These are phyloP conservation scores for Podospora pseudoanserina DNA, from an alignment of 495 filamentous ascomycete genomes.

Conservation along the genomic window DNA sequence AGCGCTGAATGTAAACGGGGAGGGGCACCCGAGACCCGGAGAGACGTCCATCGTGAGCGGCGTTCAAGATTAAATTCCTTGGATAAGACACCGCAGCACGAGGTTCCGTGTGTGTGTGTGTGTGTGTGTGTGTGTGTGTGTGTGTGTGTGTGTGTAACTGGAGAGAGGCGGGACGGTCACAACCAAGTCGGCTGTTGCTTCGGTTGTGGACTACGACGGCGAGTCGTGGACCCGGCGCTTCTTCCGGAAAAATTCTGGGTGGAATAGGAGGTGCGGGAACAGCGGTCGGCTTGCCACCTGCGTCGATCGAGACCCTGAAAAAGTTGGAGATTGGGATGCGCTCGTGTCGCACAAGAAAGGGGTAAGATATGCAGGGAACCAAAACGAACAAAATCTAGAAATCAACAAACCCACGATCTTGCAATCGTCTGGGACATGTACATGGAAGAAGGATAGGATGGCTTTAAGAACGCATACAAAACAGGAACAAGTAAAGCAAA, in stretches of 20 bases:
- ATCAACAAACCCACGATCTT: neutral
- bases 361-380: neutral
- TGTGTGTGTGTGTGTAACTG: neutral
- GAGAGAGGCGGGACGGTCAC: neutral
- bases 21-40: slow-evolving; percentile 31
- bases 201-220: neutral
- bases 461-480: neutral
- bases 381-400: neutral
- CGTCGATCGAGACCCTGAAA: slow-evolving; percentile 1
- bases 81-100: neutral
- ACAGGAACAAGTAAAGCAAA: slow-evolving; percentile 2
- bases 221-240: slow-evolving; percentile 3
- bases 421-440: neutral
- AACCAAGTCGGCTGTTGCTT: neutral
- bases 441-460: neutral
- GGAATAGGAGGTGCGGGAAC: neutral
- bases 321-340: slow-evolving; percentile 1
- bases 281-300: neutral
- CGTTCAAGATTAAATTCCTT: neutral
- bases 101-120: neutral
- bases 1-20: slow-evolving; percentile 35
- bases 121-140: slow-evolving; percentile 2
- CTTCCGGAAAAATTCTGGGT: slow-evolving; percentile 1
- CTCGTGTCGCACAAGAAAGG: neutral
- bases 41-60: slow-evolving; percentile 27